Evolutionary conservation across 1,284 basidiomycete species (phyloP).

Genomic region (Exobasidium rhododendri): DNA sequence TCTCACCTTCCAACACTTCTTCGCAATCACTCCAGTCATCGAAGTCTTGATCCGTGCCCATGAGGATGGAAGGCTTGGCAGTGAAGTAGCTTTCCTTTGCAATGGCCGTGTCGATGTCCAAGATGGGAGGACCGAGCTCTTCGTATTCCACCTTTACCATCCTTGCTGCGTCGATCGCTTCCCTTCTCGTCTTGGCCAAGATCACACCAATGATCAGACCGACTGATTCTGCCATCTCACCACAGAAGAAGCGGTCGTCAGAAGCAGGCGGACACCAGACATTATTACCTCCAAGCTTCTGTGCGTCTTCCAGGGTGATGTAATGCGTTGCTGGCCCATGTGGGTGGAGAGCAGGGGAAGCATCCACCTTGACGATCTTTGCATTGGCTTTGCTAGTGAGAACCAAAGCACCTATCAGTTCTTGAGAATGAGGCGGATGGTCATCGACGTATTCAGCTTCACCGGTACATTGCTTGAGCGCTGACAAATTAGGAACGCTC

Average conservation of each 20-base stretch:
- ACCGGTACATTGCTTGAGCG: conserved; percentile 55
- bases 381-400: conserved; percentile 53
- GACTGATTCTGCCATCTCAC: conserved; percentile 49
- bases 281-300: conserved; percentile 44
- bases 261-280: conserved; percentile 53
- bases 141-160: conserved; percentile 55
- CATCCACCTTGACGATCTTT: conserved; percentile 49
- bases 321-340: conserved; percentile 9
- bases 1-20: conserved; percentile 47
- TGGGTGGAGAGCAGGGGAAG: conserved; percentile 37
- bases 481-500: conserved; percentile 50
- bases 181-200: conserved; percentile 52
- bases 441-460: conserved; percentile 56
- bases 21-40: conserved; percentile 35
- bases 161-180: conserved; percentile 52
- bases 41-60: conserved; percentile 29
- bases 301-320: conserved; percentile 1
- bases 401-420: conserved; percentile 53
- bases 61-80: conserved; percentile 37
- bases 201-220: conserved; percentile 54
- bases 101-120: conserved; percentile 55
- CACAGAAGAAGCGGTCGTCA: conserved; percentile 55
- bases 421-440: conserved; percentile 47
- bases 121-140: conserved; percentile 47
- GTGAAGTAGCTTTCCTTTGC: conserved; percentile 38